phyloP scores from a whole-genome alignment of 495 filamentous ascomycete species.

The Ramalina intermedia region DNA sequence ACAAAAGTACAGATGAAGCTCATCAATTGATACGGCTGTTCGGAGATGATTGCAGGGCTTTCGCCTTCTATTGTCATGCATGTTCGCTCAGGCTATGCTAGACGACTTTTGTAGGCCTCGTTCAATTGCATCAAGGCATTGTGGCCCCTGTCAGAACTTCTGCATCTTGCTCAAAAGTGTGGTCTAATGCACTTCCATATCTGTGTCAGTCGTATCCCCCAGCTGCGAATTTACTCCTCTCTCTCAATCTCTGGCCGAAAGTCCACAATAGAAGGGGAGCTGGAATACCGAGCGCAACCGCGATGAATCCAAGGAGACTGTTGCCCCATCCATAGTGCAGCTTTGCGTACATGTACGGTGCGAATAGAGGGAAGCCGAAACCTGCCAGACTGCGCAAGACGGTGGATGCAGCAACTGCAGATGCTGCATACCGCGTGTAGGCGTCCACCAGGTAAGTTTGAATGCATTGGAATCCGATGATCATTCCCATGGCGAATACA shows the following conservation, averaged over 20 bases:
- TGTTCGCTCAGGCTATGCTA: too few species aligned
- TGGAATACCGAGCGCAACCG: constrained; percentile 39
- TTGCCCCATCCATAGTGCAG: constrained; percentile 52
- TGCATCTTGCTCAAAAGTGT: too few species aligned
- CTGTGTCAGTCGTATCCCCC: background rate
- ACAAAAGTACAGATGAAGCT: too few species aligned
- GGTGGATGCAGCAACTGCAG: constrained; percentile 50
- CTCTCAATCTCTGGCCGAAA: constrained; percentile 39
- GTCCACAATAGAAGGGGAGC: constrained; percentile 49
- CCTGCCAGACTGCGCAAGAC: constrained; percentile 55
- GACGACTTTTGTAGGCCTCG: too few species aligned
- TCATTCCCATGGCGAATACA: constrained; percentile 43
- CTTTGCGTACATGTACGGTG: constrained; percentile 45
- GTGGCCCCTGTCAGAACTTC: too few species aligned
- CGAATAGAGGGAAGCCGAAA: constrained; percentile 67
- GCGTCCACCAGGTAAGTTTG: constrained; percentile 68
- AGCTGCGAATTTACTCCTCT: constrained; percentile 53
- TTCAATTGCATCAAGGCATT: too few species aligned
- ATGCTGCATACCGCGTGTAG: constrained; percentile 61
- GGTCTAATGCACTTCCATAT: too few species aligned
- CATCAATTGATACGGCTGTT: too few species aligned
- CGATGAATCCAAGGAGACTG: constrained; percentile 41
- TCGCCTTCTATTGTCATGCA: too few species aligned
- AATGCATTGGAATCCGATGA: constrained; percentile 53
- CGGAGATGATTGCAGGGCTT: too few species aligned